phyloP scores from a whole-genome alignment of 2,329 filamentous ascomycete species.

The Calycina marina region DNA sequence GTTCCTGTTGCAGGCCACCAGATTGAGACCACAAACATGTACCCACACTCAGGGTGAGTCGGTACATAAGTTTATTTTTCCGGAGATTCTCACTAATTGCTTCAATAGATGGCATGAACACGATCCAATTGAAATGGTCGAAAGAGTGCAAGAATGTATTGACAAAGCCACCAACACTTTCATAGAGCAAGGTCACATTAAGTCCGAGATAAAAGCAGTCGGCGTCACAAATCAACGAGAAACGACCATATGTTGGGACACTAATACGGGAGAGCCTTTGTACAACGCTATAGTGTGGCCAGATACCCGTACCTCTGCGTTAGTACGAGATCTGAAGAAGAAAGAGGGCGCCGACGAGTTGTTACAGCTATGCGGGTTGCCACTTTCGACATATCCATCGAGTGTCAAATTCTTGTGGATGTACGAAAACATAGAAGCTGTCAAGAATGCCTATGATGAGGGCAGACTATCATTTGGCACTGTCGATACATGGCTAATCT shows the following conservation, averaged over 20 bases:
- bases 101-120: conserved; percentile 66
- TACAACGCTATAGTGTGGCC: conserved; percentile 79
- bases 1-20: conserved; percentile 72
- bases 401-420: conserved; percentile 69
- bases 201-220: conserved; percentile 55
- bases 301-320: conserved; percentile 58
- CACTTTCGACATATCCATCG: conserved; percentile 71
- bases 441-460: conserved; percentile 56
- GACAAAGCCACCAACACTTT: conserved; percentile 58
- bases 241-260: conserved; percentile 70
- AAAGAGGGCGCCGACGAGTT: conserved; percentile 53
- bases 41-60: conserved; percentile 70
- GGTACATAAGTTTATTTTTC: not conserved
- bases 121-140: conserved; percentile 59
- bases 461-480: conserved; percentile 65
- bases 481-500: conserved; percentile 68
- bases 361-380: conserved; percentile 55
- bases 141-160: conserved; percentile 61
- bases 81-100: conserved; percentile 6
- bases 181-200: conserved; percentile 49
- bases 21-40: conserved; percentile 73
- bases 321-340: conserved; percentile 59
- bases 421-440: conserved; percentile 49
- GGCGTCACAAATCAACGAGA: conserved; percentile 55
- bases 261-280: conserved; percentile 58